Conservation (phyloP, 2,329 filamentous ascomycete species). For the Akanthomyces dipterigenus region DNA sequence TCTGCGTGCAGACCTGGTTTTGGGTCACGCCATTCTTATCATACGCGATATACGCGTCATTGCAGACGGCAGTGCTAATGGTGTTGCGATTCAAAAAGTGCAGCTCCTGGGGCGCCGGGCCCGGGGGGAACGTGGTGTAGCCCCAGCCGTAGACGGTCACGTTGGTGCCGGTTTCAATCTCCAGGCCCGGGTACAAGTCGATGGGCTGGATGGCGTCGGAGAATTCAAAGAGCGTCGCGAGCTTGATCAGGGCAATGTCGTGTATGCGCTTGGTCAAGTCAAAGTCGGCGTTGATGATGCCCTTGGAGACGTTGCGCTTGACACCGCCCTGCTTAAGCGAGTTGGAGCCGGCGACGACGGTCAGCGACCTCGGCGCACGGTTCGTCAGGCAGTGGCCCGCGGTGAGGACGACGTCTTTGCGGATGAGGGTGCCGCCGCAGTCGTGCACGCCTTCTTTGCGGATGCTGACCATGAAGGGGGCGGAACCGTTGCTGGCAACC, state of each 20-base stretch:
- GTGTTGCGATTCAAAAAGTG: not conserved
- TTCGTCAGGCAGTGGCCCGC: not conserved
- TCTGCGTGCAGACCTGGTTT: not conserved
- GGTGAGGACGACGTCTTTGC: not conserved
- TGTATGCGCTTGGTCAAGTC: not conserved
- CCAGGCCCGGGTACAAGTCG: not conserved
- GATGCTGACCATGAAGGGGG: slow-evolving; percentile 5
- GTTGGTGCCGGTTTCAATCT: slow-evolving; percentile 3
- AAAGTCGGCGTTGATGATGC: not conserved
- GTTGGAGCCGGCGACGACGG: not conserved
- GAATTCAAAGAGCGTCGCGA: not conserved
- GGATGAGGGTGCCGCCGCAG: slow-evolving; percentile 6
- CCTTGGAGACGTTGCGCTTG: not conserved
- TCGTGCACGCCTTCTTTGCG: not conserved
- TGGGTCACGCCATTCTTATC: not conserved
- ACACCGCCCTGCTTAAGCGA: not conserved
- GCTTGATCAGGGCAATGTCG: not conserved
- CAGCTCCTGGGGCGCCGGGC: not conserved
- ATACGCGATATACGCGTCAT: not conserved
- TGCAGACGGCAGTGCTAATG: not conserved
- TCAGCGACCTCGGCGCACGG: not conserved
- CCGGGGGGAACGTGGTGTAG: not conserved
- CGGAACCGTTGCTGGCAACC: not conserved
- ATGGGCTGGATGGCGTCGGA: not conserved
- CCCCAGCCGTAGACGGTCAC: slow-evolving; percentile 8